Base-by-base conservation (phyloP, 2,329 filamentous ascomycete genomes). In the Neonectria neomacrospora region DNA sequence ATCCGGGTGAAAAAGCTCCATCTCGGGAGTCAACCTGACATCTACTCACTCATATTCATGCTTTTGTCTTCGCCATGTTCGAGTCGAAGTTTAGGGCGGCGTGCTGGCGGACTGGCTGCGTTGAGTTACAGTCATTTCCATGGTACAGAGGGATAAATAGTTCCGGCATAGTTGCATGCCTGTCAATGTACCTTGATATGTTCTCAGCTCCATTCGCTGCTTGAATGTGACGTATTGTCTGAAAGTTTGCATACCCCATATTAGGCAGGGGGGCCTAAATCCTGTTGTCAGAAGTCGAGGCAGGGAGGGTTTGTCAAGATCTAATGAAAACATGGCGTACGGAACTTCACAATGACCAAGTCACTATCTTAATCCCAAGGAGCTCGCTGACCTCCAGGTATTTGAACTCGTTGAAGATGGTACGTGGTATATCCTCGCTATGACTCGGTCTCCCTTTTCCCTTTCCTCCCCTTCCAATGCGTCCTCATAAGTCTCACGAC, bases 401-500 rank as follows among this genome's bases (percentile, higher is more conserved):
- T 1, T 48, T 16, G 16, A 23, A 37, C 2, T 14, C 2, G n/a
- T 47, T 32, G n/a, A 22, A 22, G 6, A 50, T 20, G 20, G n/a
- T 8, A 11, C 30, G 12, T 14, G 28, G 10, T 20, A 10, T 20
- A 30, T 32, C 42, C 22, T n/a, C 14, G 26, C 22, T 54, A 48
- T 16, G 23, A 20, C 30, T 65, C 67, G 28, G 67, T 63, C 59
- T 73, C 72, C 58, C 72, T 74, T 11, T 58, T 37, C 23, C 28
- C 48, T 23, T 64, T 73, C 30, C 51, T 73, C 37, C 73, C 76
- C 65, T 75, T 78, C 86, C 86, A 88, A 63, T 83, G 80, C 56
- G 82, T 85, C 71, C 87, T 83, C 65, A 82, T 83, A 12, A 80
- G 71, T 71, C 85, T 85, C 65, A 92, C 66, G 48, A 91, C 64